Base-by-base conservation (phyloP, 2,329 filamentous ascomycete genomes). In the Aspergillus costaricaensis region DNA sequence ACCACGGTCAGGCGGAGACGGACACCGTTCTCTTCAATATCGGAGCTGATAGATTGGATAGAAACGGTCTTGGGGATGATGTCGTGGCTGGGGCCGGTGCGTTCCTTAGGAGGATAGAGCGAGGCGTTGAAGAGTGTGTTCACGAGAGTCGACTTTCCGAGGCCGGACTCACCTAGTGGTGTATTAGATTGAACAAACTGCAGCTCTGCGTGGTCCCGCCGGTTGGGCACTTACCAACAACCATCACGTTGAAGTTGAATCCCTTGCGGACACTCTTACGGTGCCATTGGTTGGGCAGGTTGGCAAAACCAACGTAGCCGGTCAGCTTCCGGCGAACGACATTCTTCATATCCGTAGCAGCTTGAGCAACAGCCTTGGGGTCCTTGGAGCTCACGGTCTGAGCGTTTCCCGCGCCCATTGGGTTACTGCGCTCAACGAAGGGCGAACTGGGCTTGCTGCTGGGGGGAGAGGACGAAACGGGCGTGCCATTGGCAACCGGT, bases 161-260 rank as follows among this genome's bases (percentile, higher is more conserved):
- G 88, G 69, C 95, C 95, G 76, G 95, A 99, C 88, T 99, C 95
- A 86, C 95, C 95, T 98, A 69, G 21, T 50, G 41, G 12, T 32
- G 27, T 17, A 15, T 44, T 25, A 52, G 44, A 15, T 54, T 62
- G 30, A 62, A 44, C 15, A 51, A 9, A 9, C 6, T n/a, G 14
- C 23, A n/a, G 12, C 10, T 14, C 1, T 14, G 32, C 12, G 32
- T 14, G 32, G 32, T 15, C 15, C 32, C 32, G 32, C 12, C 32
- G 14, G 10, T 36, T 14, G 5, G 5, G 12, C 5, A 89, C 93
- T 76, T 85, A 98, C 95, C 95, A 81, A 99, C 95, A 80, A 99
- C 95, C 95, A 99, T 99, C 70, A 99, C 95, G 78, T 99, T 99
- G 86, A 99, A 99, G 87, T 98, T 99, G 87, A 99, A 99, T 64